Conservation (phyloP, 257 asterid species). For the Perilla frutescens region DNA sequence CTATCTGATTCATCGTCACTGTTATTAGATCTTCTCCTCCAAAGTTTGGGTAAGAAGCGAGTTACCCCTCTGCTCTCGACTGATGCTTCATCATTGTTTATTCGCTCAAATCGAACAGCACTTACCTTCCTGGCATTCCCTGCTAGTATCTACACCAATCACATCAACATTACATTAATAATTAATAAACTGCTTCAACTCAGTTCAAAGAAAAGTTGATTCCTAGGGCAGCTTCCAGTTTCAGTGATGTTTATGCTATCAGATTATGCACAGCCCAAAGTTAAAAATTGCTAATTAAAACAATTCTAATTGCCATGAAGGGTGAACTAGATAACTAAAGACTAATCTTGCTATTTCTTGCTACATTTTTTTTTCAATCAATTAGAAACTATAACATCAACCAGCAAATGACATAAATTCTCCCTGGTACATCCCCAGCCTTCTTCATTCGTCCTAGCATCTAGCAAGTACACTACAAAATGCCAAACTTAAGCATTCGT, state of each 20-base stretch:
- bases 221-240: constrained; percentile 2
- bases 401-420: too few species aligned
- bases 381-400: too few species aligned
- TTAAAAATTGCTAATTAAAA: not conserved
- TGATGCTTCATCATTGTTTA: constrained; percentile 56
- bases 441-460: too few species aligned
- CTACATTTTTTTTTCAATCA: too few species aligned
- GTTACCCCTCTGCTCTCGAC: constrained; percentile 52
- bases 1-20: constrained; percentile 51
- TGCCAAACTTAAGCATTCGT: not conserved
- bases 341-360: not conserved
- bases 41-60: constrained; percentile 67
- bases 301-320: not conserved
- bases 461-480: not conserved
- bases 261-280: not conserved
- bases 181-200: not conserved
- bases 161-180: constrained; percentile 16
- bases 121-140: constrained; percentile 97
- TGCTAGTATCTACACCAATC: constrained; percentile 75
- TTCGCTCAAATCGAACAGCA: constrained; percentile 86
- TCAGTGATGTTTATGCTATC: not conserved
- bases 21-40: constrained; percentile 63
- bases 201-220: not conserved
- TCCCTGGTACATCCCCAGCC: too few species aligned
- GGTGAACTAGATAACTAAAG: not conserved